Percentiles rank a stretch among this genome's conserved stretches.
phyloP scores from a whole-genome alignment of 176 grass and related monocot species.

The Neostapfia colusana region DNA sequence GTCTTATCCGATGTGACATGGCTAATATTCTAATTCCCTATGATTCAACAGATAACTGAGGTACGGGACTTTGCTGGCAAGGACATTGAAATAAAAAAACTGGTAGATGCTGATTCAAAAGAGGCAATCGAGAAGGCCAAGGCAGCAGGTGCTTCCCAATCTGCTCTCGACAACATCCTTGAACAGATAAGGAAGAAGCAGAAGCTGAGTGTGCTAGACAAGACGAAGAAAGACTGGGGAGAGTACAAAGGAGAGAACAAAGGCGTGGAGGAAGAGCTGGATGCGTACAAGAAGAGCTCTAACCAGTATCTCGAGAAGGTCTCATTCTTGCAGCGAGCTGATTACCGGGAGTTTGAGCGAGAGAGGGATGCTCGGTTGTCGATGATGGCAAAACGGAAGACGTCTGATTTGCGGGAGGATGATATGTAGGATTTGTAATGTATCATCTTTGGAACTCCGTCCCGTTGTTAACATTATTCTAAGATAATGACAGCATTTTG shows the following conservation, averaged over 20 bases:
- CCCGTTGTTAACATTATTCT: background rate
- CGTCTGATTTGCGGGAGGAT: constrained; percentile 52
- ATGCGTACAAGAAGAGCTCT: constrained; percentile 93
- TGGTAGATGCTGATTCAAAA: constrained; percentile 85
- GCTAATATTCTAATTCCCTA: constrained; percentile 14
- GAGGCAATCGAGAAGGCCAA: constrained; percentile 89
- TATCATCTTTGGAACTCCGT: background rate
- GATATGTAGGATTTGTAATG: constrained; percentile 46
- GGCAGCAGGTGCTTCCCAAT: constrained; percentile 39
- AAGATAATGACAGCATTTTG: constrained; percentile 31
- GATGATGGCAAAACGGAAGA: constrained; percentile 65
- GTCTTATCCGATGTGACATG: background rate
- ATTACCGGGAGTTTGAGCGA: constrained; percentile 88
- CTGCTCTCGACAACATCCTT: constrained; percentile 64
- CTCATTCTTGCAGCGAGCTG: constrained; percentile 82
- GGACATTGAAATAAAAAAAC: constrained; percentile 86
- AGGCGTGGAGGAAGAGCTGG: constrained; percentile 82
- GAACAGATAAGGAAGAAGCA: constrained; percentile 97
- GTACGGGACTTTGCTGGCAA: constrained; percentile 90
- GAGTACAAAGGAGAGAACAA: constrained; percentile 94
- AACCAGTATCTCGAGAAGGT: constrained; percentile 93
- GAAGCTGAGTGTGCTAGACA: constrained; percentile 96
- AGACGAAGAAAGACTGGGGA: constrained; percentile 98
- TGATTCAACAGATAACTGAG: constrained; percentile 70
- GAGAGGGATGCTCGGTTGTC: constrained; percentile 87